Evolutionary conservation across 2,329 filamentous ascomycete genomes (phyloP).

Genomic region (Microdochium bolleyi): DNA sequence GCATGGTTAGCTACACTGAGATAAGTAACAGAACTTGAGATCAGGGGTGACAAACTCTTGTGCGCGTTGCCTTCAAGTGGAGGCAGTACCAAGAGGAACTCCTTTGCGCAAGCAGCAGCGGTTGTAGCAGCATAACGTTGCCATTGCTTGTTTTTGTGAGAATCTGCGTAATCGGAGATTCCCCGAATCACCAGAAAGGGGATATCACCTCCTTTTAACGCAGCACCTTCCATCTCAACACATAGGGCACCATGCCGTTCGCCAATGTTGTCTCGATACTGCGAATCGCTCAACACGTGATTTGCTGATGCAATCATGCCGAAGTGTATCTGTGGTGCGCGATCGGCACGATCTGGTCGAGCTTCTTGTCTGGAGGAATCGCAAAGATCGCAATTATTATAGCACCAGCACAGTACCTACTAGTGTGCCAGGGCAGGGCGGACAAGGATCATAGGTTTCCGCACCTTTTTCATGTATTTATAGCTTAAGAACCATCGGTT

Average conservation of each 20-base stretch:
- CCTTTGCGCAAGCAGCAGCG: conserved; percentile 1
- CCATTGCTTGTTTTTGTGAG: conserved; percentile 2
- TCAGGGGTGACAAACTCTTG: neutral
- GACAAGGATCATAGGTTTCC: no score
- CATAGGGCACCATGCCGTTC: conserved; percentile 5
- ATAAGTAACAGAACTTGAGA: neutral
- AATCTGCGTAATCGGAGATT: conserved; percentile 1
- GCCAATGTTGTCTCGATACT: conserved; percentile 4
- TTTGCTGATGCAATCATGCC: conserved; percentile 8
- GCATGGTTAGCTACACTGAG: neutral
- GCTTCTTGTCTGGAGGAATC: neutral
- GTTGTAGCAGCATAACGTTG: conserved; percentile 1
- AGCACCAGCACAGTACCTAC: no score
- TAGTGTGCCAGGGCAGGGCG: no score
- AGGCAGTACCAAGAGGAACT: neutral
- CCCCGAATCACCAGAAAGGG: conserved; percentile 2
- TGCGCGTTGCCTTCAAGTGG: neutral
- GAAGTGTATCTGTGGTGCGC: conserved; percentile 6
- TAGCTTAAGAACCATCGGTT: no score
- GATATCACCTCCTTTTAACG: neutral
- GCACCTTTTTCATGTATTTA: no score
- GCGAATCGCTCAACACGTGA: conserved; percentile 7
- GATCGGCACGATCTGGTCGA: neutral
- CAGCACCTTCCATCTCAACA: conserved; percentile 8
- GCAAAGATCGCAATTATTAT: neutral